A percentile compares a stretch with the other conserved stretches of the same genome.
Conservation (phyloP, 345 rosid genomes). For the Populus nigra region DNA sequence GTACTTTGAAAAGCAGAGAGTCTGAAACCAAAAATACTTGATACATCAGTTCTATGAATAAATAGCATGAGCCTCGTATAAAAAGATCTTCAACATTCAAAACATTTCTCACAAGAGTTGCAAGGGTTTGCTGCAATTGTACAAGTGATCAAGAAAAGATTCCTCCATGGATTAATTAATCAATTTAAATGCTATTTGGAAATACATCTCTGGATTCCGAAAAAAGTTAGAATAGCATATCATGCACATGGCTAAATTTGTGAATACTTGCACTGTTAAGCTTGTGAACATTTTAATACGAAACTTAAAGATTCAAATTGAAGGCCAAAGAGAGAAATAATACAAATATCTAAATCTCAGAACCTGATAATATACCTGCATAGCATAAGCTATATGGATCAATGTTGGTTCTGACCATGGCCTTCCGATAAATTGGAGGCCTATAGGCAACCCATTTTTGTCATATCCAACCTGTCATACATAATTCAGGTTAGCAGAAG, state of each 20-base stretch:
- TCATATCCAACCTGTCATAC: conserved; percentile 65
- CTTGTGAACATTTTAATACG: neutral
- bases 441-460: conserved; percentile 56
- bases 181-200: neutral
- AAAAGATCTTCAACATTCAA: neutral
- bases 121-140: neutral
- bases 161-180: neutral
- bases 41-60: neutral
- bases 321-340: neutral
- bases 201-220: neutral
- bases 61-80: neutral
- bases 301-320: neutral
- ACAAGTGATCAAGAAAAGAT: neutral
- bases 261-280: neutral
- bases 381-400: conserved; percentile 53
- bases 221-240: neutral
- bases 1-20: conserved; percentile 32
- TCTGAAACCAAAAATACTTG: conserved; percentile 30
- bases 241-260: neutral
- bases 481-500: neutral
- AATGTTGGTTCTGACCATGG: conserved; percentile 77
- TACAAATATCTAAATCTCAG: neutral
- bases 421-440: conserved; percentile 69
- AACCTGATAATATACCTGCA: conserved; percentile 47
- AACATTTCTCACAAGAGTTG: neutral